Evolutionary conservation across 345 rosid species (phyloP), one percentile per base, ranked within the genome.

Genomic region (Pseudoturritis turrita): DNA sequence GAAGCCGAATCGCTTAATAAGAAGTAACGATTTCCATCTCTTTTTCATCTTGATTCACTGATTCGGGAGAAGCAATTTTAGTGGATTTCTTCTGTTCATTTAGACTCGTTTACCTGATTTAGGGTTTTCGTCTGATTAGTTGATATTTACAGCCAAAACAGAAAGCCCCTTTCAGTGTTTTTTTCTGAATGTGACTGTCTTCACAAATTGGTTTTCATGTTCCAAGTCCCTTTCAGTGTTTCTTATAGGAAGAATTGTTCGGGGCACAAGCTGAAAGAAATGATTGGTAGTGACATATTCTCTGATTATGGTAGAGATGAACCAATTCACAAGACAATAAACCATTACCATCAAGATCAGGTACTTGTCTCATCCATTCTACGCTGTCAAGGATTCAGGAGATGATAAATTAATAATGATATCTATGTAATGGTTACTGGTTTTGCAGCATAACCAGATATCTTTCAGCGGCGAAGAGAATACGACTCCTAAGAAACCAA

Each of bases 211-310:
- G 10, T 35, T 43, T 39, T 53, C 31, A 67, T 40, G 6, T 40
- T 28, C 0, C 4, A 44, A 46, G 21, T 52, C 6, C 1, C 0
- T 43, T 31, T 55, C 51, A 74, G 73, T 54, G 19, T 61, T 14
- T 76, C 70, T 0, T 28, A 54, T 75, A 87, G 91, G 85, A 88
- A 83, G 77, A 89, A 86, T 45, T 90, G 95, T 77, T 90, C 81
- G 0, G 88, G 84, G 44, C 82, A 85, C 66, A 88, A 90, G 78
- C 68, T 88, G 35, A 90, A 90, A 68, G 97, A 90, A 68, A 88
- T 88, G 77, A 84, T 70, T 58, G 97, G 95, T 19, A 87, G 89
- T 53, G 88, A 89, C 53, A 85, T 90, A 31, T 85, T 90, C 76
- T 72, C 80, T 7, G 87, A 58, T 47, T 72, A 78, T 55, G 90